Evolutionary conservation across 257 asterid species (phyloP).

Genomic region (Anisodus acutangulus): DNA sequence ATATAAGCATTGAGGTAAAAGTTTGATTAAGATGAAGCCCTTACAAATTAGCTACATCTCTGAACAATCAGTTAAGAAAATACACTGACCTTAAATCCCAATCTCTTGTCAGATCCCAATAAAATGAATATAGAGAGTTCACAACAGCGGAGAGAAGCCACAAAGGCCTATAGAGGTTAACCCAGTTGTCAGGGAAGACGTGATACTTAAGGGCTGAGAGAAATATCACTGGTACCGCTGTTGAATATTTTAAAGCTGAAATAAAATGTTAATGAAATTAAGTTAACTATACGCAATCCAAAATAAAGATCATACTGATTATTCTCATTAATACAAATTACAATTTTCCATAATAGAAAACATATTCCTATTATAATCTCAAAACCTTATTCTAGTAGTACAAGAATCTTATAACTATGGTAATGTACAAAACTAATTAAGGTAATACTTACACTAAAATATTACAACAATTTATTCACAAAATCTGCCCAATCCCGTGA

Average conservation of each 20-base stretch:
- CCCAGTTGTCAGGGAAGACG: constrained; percentile 79
- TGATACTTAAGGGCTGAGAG: constrained; percentile 96
- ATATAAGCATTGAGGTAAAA: not conserved
- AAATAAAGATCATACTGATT: not conserved
- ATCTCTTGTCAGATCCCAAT: constrained; percentile 91
- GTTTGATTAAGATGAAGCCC: not conserved
- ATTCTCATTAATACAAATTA: too few relatives aligned
- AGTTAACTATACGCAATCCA: not conserved
- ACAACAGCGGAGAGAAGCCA: constrained; percentile 87
- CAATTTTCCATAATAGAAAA: too few relatives aligned
- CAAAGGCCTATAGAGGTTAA: constrained; percentile 68
- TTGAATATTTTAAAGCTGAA: constrained; percentile 94
- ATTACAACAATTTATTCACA: too few relatives aligned
- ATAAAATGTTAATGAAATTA: constrained; percentile 36
- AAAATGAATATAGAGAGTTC: constrained; percentile 89
- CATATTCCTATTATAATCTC: too few relatives aligned
- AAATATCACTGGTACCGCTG: constrained; percentile 90
- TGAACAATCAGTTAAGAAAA: not conserved
- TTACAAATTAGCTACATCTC: constrained; percentile 9
- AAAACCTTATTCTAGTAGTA: too few relatives aligned
- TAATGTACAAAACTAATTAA: too few relatives aligned
- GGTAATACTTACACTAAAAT: too few relatives aligned
- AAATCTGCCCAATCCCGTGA: too few relatives aligned
- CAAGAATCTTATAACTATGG: too few relatives aligned
- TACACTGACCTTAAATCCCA: constrained; percentile 89